These are phyloP conservation scores for Citropsis articulata DNA, from an alignment of 345 rosid species.

Conservation along the genomic window DNA sequence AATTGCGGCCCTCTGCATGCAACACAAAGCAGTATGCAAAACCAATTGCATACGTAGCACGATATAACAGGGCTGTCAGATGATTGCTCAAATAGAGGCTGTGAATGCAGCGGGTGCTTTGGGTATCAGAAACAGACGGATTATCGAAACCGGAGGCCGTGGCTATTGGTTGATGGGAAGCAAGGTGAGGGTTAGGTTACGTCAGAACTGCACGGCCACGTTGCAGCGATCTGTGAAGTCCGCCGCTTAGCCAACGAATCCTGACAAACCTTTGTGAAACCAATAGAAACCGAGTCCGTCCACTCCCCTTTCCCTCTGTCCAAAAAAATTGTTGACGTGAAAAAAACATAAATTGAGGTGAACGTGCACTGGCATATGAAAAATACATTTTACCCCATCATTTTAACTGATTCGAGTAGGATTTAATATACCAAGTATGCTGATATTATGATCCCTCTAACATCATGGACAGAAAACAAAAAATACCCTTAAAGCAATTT, in stretches of 20 bases:
- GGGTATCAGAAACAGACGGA: neutral
- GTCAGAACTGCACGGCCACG: conserved; percentile 31
- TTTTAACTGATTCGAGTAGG: neutral
- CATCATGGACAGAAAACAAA: no score
- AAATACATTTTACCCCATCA: neutral
- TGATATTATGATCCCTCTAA: no score
- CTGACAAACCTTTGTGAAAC: conserved; percentile 7
- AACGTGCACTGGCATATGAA: no score
- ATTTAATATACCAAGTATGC: neutral
- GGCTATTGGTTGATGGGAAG: conserved; percentile 19
- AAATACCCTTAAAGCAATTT: no score
- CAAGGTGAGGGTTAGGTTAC: conserved; percentile 2
- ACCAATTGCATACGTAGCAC: neutral
- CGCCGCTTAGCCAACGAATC: conserved; percentile 34
- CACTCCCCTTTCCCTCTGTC: neutral
- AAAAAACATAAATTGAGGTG: no score
- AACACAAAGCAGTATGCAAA: neutral
- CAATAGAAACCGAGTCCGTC: conserved; percentile 2
- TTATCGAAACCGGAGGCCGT: conserved; percentile 19
- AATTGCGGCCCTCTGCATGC: neutral
- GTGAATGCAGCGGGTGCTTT: neutral
- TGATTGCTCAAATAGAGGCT: neutral
- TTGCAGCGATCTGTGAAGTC: neutral
- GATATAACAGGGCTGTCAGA: neutral
- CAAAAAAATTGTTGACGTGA: no score